Evolutionary conservation across 75 land plant genomes (phyloP).

Genomic region (Sequoiadendron giganteum): DNA sequence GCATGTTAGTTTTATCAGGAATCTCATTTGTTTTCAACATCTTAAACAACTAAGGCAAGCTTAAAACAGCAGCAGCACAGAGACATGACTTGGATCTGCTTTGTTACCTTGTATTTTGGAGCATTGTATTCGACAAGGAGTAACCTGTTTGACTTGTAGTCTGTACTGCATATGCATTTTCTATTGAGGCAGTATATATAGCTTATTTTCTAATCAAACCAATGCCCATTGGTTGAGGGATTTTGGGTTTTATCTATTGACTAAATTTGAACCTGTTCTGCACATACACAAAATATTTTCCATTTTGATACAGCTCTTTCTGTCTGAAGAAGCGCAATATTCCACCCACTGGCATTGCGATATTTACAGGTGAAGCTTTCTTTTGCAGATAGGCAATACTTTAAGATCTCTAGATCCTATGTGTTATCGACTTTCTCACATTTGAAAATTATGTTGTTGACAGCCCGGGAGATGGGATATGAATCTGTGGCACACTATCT

Average conservation of each 20-base stretch:
- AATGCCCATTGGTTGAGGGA: background rate
- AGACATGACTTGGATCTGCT: background rate
- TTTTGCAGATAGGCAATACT: background rate
- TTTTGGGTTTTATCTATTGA: background rate
- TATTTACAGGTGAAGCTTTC: slow-evolving; percentile 33
- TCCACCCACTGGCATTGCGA: slow-evolving; percentile 59
- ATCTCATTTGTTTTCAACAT: background rate
- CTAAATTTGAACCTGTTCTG: background rate
- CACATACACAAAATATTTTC: background rate
- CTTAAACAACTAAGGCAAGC: background rate
- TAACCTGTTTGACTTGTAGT: background rate
- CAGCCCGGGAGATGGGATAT: slow-evolving; percentile 50
- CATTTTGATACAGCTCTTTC: slow-evolving; percentile 28
- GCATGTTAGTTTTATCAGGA: background rate
- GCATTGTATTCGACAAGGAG: background rate
- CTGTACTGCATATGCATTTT: background rate
- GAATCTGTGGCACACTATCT: slow-evolving; percentile 59
- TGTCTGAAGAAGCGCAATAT: slow-evolving; percentile 48
- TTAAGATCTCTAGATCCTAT: background rate
- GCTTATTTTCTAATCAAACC: background rate
- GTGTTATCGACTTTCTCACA: background rate
- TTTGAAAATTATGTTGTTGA: slow-evolving; percentile 5
- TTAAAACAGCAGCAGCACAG: background rate
- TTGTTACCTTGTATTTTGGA: background rate
- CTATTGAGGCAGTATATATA: background rate